phyloP scores from a whole-genome alignment of 73 alveolate genomes.

The Paramecium sonneborni region DNA sequence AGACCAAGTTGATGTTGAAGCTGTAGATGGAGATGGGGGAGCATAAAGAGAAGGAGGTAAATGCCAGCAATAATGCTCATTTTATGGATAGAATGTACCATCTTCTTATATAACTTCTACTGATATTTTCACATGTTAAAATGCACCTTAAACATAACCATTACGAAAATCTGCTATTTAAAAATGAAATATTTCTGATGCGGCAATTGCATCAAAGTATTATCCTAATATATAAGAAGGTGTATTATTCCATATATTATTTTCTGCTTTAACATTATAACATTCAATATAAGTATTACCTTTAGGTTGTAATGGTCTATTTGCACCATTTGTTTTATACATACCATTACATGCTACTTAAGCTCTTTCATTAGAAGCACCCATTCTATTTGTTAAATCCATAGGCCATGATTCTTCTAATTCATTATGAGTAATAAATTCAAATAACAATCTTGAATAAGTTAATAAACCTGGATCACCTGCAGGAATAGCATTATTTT shows the following conservation, averaged over 20 bases:
- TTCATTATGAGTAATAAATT: conserved; percentile 57
- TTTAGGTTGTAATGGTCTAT: conserved; percentile 45
- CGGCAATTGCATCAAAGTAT: neutral
- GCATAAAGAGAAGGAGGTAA: neutral
- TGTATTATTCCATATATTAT: neutral
- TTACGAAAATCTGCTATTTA: conserved; percentile 32
- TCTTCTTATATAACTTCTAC: conserved; percentile 11
- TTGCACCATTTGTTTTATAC: conserved; percentile 28
- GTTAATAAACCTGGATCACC: neutral
- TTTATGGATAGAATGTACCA: conserved; percentile 40
- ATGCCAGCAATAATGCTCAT: conserved; percentile 49
- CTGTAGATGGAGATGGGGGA: neutral
- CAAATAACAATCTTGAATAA: conserved; percentile 42
- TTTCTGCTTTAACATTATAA: neutral
- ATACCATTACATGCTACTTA: conserved; percentile 57
- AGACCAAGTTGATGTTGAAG: neutral
- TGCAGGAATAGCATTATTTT: conserved; percentile 40
- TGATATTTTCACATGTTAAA: neutral
- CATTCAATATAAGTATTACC: neutral
- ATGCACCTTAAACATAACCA: conserved; percentile 42
- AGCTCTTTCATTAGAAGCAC: conserved; percentile 29
- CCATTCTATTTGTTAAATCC: conserved; percentile 48
- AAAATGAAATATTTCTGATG: neutral
- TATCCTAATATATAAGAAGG: conserved; percentile 5
- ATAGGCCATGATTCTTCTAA: conserved; percentile 45